phyloP scores from a whole-genome alignment of 2,329 filamentous ascomycete species.

The Alternaria incomplexa region DNA sequence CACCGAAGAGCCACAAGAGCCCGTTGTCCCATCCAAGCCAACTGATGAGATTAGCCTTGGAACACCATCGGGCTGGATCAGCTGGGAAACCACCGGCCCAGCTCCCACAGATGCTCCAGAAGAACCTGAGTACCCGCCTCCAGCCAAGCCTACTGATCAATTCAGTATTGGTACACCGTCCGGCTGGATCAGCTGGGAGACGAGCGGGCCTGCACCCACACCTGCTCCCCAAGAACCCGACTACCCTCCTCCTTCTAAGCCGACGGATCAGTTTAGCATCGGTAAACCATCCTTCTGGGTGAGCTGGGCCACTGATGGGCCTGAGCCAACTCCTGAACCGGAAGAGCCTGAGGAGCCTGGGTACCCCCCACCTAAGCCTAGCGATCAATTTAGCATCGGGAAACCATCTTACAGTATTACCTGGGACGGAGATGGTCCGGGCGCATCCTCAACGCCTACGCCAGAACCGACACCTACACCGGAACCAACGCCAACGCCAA shows the following conservation, averaged over 20 bases:
- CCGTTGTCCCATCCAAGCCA: conserved; percentile 11
- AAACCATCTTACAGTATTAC: conserved; percentile 9
- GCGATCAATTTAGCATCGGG: conserved; percentile 6
- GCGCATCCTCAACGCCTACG: background rate
- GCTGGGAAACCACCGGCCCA: conserved; percentile 12
- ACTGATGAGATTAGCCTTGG: conserved; percentile 15
- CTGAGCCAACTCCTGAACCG: conserved; percentile 6
- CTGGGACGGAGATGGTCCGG: conserved; percentile 11
- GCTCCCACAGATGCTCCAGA: conserved; percentile 7
- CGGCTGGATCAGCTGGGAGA: conserved; percentile 24
- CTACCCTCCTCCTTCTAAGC: conserved; percentile 10
- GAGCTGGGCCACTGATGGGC: conserved; percentile 5
- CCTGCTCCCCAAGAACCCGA: conserved; percentile 7
- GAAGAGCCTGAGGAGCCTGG: conserved; percentile 10
- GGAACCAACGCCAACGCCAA: conserved; percentile 2
- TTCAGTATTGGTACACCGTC: conserved; percentile 24
- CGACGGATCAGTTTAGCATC: conserved; percentile 11
- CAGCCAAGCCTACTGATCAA: conserved; percentile 18
- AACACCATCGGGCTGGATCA: conserved; percentile 11
- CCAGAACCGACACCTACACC: conserved; percentile 5
- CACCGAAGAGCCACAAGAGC: conserved; percentile 15
- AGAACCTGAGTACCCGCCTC: conserved; percentile 10
- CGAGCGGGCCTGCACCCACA: conserved; percentile 2
- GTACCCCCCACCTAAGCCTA: conserved; percentile 10
- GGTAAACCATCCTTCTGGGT: conserved; percentile 8